Base-by-base conservation (phyloP, 345 rosid species). In the Iberis pinnata region DNA sequence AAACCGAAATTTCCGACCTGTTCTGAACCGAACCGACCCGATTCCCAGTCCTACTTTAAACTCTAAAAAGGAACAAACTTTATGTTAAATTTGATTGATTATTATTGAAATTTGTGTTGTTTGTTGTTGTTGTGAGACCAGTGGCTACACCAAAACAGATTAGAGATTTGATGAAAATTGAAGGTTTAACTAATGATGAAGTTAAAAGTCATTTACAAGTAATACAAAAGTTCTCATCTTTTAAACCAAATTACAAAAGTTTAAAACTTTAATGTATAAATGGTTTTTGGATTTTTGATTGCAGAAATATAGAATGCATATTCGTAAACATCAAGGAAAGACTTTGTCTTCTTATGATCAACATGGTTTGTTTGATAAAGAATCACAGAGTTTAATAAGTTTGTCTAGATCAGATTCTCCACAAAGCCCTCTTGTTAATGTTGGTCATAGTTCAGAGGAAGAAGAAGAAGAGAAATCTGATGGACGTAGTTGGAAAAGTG, bases 181-280 rank as follows among this genome's bases (percentile, higher is more conserved):
- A 88, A 55, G 97, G 88, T 22, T 80, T 88, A 61, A 88, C 97
- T 53, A 82, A 79, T 65, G 95, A 85, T 71, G 92, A 88, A 82
- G 86, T 88, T 4, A 88, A 88, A 68, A 82, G 92, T 72, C 95
- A 88, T 75, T 78, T 88, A 55, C 97, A 88, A 80, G 97, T 82
- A 67, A 60, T n/a, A 26, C 29, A 26, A 29, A 40, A 25, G 14
- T 12, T 26, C 40, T 69, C 0, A 45, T 52, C 49, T 35, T 37
- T 15, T 49, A 43, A 50, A n/a, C n/a, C 13, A 10, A 25, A 32
- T 15, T 53, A n/a, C n/a, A n/a, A n/a, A n/a, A n/a, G n/a, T n/a
- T n/a, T n/a, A n/a, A n/a, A n/a, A n/a, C n/a, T n/a, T n/a, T n/a
- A n/a, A n/a, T n/a, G n/a, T n/a, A n/a, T n/a, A n/a, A n/a, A n/a